Conservation (phyloP, 768 basidiomycete genomes). For the Cyclocybe aegerita region DNA sequence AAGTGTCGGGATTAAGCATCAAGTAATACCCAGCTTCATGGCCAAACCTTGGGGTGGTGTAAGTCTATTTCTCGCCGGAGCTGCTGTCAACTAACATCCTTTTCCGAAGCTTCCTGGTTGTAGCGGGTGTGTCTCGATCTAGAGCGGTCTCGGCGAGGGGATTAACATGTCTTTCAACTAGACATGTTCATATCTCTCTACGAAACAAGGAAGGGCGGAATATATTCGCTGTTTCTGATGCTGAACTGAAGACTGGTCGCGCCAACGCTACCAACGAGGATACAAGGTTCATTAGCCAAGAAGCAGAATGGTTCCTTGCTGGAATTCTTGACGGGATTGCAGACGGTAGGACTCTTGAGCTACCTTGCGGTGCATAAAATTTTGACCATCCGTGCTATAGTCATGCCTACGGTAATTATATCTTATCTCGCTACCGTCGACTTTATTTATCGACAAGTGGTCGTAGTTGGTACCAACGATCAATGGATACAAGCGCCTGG, state of each 20-base stretch:
- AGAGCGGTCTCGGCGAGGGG: background rate
- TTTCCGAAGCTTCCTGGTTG: conserved; percentile 81
- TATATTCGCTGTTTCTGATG: conserved; percentile 71
- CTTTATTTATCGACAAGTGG: background rate
- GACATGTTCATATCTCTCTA: conserved; percentile 92
- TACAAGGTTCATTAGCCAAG: conserved; percentile 79
- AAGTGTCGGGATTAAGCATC: conserved; percentile 86
- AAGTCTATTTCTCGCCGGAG: conserved; percentile 25
- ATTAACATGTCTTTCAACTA: conserved; percentile 21
- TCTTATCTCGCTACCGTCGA: background rate
- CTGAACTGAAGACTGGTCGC: conserved; percentile 63
- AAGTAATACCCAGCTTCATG: conserved; percentile 95
- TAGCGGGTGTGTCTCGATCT: conserved; percentile 63
- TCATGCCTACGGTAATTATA: conserved; percentile 75
- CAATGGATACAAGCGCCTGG: conserved; percentile 96
- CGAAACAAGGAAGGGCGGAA: conserved; percentile 68
- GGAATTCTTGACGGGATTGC: conserved; percentile 87
- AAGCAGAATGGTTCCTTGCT: conserved; percentile 92
- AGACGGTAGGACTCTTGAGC: conserved; percentile 58
- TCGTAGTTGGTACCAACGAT: conserved; percentile 81
- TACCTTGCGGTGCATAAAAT: background rate
- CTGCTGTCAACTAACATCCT: background rate
- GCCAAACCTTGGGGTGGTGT: conserved; percentile 96
- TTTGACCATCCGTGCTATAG: conserved; percentile 28
- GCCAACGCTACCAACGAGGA: conserved; percentile 74